phyloP scores from a whole-genome alignment of 139 green algal species.

The Edaphochlamys debaryana region DNA sequence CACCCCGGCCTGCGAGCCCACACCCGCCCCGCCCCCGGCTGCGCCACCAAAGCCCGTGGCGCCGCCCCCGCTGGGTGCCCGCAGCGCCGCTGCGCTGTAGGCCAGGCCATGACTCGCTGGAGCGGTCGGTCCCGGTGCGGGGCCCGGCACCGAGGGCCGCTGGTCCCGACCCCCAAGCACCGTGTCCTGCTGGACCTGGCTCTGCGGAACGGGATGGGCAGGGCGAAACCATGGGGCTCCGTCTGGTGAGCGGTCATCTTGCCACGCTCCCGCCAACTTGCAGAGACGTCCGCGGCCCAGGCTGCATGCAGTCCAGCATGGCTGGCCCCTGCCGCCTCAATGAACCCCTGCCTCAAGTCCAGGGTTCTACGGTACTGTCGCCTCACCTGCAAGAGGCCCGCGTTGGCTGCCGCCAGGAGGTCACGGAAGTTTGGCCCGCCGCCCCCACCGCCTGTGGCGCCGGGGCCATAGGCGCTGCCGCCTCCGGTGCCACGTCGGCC shows the following conservation, averaged over 20 bases:
- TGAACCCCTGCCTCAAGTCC: too few relatives aligned
- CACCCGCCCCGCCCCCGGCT: too few relatives aligned
- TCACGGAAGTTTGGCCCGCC: not conserved
- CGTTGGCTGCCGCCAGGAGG: constrained; percentile 5
- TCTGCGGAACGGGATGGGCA: not conserved
- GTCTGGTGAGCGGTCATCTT: too few relatives aligned
- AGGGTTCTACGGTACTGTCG: not conserved
- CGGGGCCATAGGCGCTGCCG: not conserved
- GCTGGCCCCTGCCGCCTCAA: too few relatives aligned
- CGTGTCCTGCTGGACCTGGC: constrained; percentile 4
- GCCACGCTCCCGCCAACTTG: too few relatives aligned
- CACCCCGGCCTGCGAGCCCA: too few relatives aligned
- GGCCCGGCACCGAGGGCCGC: not conserved
- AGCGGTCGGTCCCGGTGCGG: not conserved
- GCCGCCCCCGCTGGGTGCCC: not conserved
- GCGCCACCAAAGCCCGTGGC: too few relatives aligned
- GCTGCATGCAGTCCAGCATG: too few relatives aligned
- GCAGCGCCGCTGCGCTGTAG: not conserved
- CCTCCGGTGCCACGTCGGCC: too few relatives aligned
- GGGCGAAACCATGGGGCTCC: not conserved
- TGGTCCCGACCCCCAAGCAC: constrained; percentile 7
- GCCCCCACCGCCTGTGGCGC: not conserved
- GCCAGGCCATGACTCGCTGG: too few relatives aligned
- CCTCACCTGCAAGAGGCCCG: constrained; percentile 16
- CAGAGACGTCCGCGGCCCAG: too few relatives aligned